Evolutionary conservation across 345 rosid genomes (phyloP).

Genomic region (Conringia planisiliqua): DNA sequence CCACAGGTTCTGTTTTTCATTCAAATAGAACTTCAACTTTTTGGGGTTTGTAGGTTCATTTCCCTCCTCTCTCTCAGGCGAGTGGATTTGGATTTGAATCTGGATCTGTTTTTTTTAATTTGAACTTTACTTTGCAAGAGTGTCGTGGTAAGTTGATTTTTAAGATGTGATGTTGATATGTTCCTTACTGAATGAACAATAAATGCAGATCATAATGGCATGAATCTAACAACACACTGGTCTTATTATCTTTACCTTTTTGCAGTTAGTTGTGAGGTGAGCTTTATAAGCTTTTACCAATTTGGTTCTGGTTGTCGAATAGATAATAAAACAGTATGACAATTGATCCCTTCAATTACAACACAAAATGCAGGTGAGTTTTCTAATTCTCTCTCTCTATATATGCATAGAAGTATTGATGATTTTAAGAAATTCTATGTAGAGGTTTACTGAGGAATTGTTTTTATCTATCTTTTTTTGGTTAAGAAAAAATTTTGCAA

Average conservation of each 20-base stretch:
- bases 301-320: constrained; percentile 17
- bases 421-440: background rate
- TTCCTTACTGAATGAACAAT: constrained; percentile 23
- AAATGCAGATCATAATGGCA: constrained; percentile 29
- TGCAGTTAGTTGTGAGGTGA: constrained; percentile 29
- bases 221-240: constrained; percentile 23
- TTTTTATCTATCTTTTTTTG: background rate
- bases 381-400: background rate
- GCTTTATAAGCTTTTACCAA: constrained; percentile 13
- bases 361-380: constrained; percentile 37
- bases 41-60: background rate
- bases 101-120: constrained; percentile 14
- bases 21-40: background rate
- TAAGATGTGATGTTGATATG: constrained; percentile 32
- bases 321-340: constrained; percentile 31
- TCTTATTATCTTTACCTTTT: constrained; percentile 9
- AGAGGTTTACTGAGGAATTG: constrained; percentile 13
- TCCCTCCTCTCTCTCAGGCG: constrained; percentile 12
- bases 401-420: background rate
- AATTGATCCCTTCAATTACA: constrained; percentile 34
- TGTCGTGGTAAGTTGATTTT: constrained; percentile 21
- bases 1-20: background rate
- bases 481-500: constrained; percentile 31
- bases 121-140: background rate
- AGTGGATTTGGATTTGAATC: constrained; percentile 2